Base-by-base conservation (phyloP, 345 rosid genomes). In the Citrus sp. region DNA sequence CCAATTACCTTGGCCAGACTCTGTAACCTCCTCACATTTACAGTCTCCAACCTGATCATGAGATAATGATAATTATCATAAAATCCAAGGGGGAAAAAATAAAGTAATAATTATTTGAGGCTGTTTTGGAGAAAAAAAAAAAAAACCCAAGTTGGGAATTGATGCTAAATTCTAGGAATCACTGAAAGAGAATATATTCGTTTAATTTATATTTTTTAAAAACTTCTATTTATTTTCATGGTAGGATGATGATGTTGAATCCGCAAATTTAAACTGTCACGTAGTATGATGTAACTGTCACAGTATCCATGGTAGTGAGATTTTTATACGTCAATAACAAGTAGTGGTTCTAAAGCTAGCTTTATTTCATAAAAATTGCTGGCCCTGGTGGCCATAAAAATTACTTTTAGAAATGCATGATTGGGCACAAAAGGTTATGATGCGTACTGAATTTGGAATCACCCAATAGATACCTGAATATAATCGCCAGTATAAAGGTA, bases 401-500 rank as follows among this genome's bases (percentile, higher is more conserved):
- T 58, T 59, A 51, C 27, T 28, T 64, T 81, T 55, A 54, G 8
- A 73, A 18, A 16, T 19, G 79, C 35, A 27, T 73, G 67, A 63
- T 28, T 70, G 46, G 3, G 21, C 3, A 5, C 35, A 18, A 28
- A 22, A 4, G 58, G 18, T 54, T 16, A 5, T 30, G 42, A 77
- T 60, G 55, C 21, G 56, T 42, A 55, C 62, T 40, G 27, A 24
- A 60, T 60, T 60, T 60, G 30, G 65, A 22, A 59, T 42, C 65
- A 1, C 65, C 7, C 25, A n/a, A 4, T 35, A 61, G 13, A 54
- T 42, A 93, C 97, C 98, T 87, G 97, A 93, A 93, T 81, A 91
- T 85, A 78, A 95, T 77, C 8, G 99, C 98, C 93, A 96, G 30
- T 37, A 92, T 81, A 82, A 96, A 92, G 66, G 99, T 94, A 58